A percentile compares a stretch with the other conserved stretches of the same genome.
Conservation (phyloP, 768 basidiomycete species). For the Kwoniella mangroviensis region DNA sequence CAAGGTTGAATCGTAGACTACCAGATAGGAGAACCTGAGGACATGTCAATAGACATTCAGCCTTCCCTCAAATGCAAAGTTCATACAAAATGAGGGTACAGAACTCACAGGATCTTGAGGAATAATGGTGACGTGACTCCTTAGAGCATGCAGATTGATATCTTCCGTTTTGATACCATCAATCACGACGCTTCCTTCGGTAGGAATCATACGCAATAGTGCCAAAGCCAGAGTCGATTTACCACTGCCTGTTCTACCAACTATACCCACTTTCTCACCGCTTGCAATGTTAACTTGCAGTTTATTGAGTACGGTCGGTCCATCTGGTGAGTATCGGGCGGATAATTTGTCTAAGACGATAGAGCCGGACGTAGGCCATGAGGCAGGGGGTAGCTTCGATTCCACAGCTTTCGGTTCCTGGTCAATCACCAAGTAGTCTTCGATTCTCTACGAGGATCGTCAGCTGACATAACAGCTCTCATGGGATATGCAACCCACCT, state of each 20-base stretch:
- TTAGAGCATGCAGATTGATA: constrained; percentile 66
- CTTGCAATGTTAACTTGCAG: constrained; percentile 66
- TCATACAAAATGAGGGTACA: too few species aligned
- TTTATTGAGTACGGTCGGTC: constrained; percentile 68
- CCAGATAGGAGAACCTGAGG: constrained; percentile 64
- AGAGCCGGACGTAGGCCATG: constrained; percentile 68
- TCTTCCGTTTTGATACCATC: constrained; percentile 63
- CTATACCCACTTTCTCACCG: constrained; percentile 68
- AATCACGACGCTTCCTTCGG: constrained; percentile 65
- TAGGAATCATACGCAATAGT: constrained; percentile 66
- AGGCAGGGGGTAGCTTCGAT: constrained; percentile 65
- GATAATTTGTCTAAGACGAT: constrained; percentile 64
- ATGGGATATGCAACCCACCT: constrained; percentile 29
- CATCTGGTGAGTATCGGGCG: constrained; percentile 65
- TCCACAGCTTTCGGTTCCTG: constrained; percentile 62
- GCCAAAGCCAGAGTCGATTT: constrained; percentile 62
- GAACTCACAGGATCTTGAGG: constrained; percentile 62
- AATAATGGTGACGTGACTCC: constrained; percentile 69
- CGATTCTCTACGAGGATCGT: constrained; percentile 61
- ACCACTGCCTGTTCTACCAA: constrained; percentile 68
- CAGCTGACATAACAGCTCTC: not conserved
- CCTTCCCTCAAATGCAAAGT: not conserved
- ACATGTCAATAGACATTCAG: constrained; percentile 54
- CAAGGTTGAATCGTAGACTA: constrained; percentile 62
- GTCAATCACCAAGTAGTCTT: constrained; percentile 66